These are phyloP conservation scores for Pseudozyma sp. DNA, from an alignment of 1,284 basidiomycete genomes.

Conservation along the genomic window DNA sequence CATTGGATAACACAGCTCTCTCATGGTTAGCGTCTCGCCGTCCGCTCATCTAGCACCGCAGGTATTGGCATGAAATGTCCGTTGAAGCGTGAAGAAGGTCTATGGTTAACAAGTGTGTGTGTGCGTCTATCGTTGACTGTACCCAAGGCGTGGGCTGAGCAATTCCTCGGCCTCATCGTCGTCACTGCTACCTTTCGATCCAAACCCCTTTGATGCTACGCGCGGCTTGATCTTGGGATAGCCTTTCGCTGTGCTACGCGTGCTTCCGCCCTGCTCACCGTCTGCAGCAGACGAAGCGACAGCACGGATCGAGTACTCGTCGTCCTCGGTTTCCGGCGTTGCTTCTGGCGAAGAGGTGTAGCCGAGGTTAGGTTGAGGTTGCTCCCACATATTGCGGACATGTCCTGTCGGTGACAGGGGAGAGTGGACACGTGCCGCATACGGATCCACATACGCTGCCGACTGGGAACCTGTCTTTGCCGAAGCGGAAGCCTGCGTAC, in stretches of 20 bases:
- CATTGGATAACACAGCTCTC: too few species aligned
- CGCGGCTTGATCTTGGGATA: conserved; percentile 44
- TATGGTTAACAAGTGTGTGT: not conserved
- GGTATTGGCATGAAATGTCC: conserved; percentile 13
- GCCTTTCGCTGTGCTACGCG: conserved; percentile 18
- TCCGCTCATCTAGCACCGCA: too few species aligned
- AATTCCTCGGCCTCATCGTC: conserved; percentile 43
- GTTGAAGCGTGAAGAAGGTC: not conserved
- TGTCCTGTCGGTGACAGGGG: conserved; percentile 33
- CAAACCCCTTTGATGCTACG: conserved; percentile 12
- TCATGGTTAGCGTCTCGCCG: too few species aligned
- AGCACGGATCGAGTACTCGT: conserved; percentile 38
- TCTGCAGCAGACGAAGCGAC: conserved; percentile 16
- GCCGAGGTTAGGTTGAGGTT: conserved; percentile 13
- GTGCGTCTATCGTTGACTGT: not conserved
- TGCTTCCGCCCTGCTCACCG: conserved; percentile 7
- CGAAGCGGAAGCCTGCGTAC: conserved; percentile 11
- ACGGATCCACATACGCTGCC: conserved; percentile 34
- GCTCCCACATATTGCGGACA: conserved; percentile 37
- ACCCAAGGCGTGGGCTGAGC: conserved; percentile 41
- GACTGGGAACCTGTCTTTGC: conserved; percentile 4
- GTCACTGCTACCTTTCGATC: conserved; percentile 20
- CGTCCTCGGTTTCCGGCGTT: conserved; percentile 33
- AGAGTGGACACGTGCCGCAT: conserved; percentile 27
- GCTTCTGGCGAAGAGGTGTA: conserved; percentile 32